Base-by-base conservation (phyloP, 2,329 filamentous ascomycete genomes). In the Neonectria faginata region DNA sequence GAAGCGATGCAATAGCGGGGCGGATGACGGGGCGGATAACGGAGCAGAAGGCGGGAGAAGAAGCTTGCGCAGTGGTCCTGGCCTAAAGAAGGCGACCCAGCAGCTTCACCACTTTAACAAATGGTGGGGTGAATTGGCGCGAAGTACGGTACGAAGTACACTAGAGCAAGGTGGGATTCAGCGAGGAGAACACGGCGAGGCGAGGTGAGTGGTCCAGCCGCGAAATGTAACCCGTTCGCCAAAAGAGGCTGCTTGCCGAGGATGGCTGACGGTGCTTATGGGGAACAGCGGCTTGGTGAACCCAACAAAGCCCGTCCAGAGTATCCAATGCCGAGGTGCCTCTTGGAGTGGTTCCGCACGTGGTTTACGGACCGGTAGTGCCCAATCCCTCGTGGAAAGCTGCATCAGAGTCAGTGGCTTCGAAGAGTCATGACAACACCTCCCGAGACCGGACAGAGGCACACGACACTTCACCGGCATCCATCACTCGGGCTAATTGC, bases 381-480 rank as follows among this genome's bases (percentile, higher is more conserved):
- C 25, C 44, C 48, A 42, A 50, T 42, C 20, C 27, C 55, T 33
- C 25, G 39, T 14, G 27, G 25, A 39, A 39, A 36, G 41, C 50
- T 33, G 36, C 27, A 47, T 20, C 16, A 39, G 36, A 39, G 36
- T 39, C 36, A 39, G 36, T n/a, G 14, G 36, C 36, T 39, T 39
- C 36, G 16, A 51, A 27, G 55, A 57, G 55, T 57, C 55, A 57
- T 51, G 31, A 27, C 39, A 44, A 18, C 20, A 25, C 10, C 52
- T 11, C 60, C 70, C 66, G 68, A 67, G 44, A 67, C 62, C 45
- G 67, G 64, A 59, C 59, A 45, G 25, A 58, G 27, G 31, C 57
- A 54, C 29, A 61, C 44, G 60, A 57, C 57, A 50, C 16, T 8
- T 29, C 20, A 11, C 18, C 12, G 10, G 16, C 54, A 16, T 29